phyloP scores from a whole-genome alignment of 345 rosid species.

The Eutrema japonicum region DNA sequence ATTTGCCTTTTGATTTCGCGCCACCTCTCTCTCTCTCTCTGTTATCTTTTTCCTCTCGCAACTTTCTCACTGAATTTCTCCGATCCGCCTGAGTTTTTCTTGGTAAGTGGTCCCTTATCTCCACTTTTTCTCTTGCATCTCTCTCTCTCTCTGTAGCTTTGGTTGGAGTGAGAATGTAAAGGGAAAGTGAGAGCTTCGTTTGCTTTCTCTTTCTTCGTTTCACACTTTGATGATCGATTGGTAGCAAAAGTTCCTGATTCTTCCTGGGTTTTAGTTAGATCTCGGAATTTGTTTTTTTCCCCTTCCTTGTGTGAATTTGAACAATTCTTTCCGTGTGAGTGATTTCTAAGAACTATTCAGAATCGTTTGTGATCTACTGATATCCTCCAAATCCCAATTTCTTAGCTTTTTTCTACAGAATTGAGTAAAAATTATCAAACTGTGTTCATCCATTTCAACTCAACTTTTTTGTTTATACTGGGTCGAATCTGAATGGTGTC shows the following conservation, averaged over 20 bases:
- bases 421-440: conserved; percentile 1
- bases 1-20: conserved; percentile 36
- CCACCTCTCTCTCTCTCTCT: conserved; percentile 21
- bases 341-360: conserved; percentile 10
- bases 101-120: conserved; percentile 38
- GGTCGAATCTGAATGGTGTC: neutral
- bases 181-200: conserved; percentile 34
- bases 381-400: neutral
- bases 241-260: conserved; percentile 11
- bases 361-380: conserved; percentile 10
- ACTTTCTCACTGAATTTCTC: conserved; percentile 30
- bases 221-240: conserved; percentile 11
- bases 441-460: conserved; percentile 4
- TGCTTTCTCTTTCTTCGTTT: conserved; percentile 27
- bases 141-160: conserved; percentile 18
- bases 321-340: conserved; percentile 21
- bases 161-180: conserved; percentile 28
- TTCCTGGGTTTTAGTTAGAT: conserved; percentile 22
- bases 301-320: neutral
- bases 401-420: conserved; percentile 25
- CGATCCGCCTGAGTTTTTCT: conserved; percentile 35
- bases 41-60: neutral
- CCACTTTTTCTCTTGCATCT: conserved; percentile 3
- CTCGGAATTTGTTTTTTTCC: neutral
- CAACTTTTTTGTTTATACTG: neutral